A percentile compares a stretch with the other conserved stretches of the same genome.
These are phyloP conservation scores for Pseudocercospora crystallina DNA, from an alignment of 2,329 filamentous ascomycete species.

Conservation along the genomic window DNA sequence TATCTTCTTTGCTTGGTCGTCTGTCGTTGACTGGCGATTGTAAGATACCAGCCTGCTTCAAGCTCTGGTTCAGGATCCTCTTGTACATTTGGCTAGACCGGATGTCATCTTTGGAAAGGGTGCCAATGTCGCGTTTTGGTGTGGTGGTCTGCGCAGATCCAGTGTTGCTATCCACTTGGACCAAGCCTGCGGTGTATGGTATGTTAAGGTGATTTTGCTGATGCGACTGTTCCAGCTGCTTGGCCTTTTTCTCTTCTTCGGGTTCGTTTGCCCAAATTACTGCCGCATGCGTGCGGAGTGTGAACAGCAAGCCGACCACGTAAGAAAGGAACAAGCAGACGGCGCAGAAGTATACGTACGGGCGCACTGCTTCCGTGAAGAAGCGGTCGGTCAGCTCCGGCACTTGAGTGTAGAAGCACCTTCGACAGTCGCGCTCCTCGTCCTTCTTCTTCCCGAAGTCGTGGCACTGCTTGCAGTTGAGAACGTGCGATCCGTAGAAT, in stretches of 20 bases:
- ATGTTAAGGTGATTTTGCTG: conserved; percentile 21
- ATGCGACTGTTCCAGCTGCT: conserved; percentile 8
- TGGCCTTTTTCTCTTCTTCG: conserved; percentile 50
- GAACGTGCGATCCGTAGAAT: conserved; percentile 95
- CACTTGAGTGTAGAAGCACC: conserved; percentile 89
- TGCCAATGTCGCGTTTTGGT: conserved; percentile 20
- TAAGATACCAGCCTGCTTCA: conserved; percentile 75
- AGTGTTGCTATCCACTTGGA: conserved; percentile 11
- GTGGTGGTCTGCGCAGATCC: neutral
- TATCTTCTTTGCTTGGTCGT: conserved; percentile 19
- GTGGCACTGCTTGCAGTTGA: conserved; percentile 70
- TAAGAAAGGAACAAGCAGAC: conserved; percentile 87
- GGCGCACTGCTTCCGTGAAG: conserved; percentile 84
- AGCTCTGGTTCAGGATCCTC: conserved; percentile 84
- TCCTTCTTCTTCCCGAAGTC: conserved; percentile 47
- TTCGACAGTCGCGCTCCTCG: conserved; percentile 70
- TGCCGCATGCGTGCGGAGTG: conserved; percentile 89
- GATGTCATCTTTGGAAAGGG: conserved; percentile 60
- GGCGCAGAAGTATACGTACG: conserved; percentile 89
- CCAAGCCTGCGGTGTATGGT: conserved; percentile 21
- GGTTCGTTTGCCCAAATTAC: conserved; percentile 90
- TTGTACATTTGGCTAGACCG: conserved; percentile 89
- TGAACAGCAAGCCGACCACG: conserved; percentile 91
- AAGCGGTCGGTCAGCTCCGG: conserved; percentile 84
- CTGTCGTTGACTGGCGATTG: conserved; percentile 50